Conservation (phyloP, 331 rosid species). For the Malus hybrid region DNA sequence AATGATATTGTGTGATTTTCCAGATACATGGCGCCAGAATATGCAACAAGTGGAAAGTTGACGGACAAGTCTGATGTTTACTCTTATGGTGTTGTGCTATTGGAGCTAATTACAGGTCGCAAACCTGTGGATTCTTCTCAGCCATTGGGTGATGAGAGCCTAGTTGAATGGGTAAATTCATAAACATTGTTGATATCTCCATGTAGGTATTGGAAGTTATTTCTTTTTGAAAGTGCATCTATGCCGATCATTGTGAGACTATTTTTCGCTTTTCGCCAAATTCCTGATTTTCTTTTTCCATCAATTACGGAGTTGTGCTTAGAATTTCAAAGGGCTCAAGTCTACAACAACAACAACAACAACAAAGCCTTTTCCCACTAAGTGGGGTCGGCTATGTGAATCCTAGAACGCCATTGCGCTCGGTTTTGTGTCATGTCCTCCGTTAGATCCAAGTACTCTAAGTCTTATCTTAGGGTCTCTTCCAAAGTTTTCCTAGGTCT, state of each 20-base stretch:
- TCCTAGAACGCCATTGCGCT: no score
- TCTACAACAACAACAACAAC: no score
- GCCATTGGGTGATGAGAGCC: slow-evolving; percentile 93
- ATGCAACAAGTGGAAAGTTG: slow-evolving; percentile 96
- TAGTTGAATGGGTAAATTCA: slow-evolving; percentile 90
- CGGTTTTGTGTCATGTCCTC: no score
- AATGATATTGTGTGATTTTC: slow-evolving; percentile 22
- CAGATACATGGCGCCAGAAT: slow-evolving; percentile 99
- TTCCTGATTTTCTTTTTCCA: background rate
- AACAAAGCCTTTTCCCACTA: no score
- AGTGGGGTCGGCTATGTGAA: no score
- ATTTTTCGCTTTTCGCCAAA: background rate
- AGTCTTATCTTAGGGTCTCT: no score
- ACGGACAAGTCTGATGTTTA: slow-evolving; percentile 96
- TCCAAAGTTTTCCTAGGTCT: no score
- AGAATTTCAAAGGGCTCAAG: background rate
- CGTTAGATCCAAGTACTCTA: no score
- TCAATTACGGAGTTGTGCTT: background rate
- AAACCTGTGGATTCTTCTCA: slow-evolving; percentile 92
- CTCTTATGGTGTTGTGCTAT: slow-evolving; percentile 88
- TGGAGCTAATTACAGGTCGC: slow-evolving; percentile 94
- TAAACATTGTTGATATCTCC: background rate
- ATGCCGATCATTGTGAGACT: background rate
- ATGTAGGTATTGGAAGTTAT: background rate
- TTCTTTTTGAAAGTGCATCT: background rate